Evolutionary conservation across 2,329 filamentous ascomycete species (phyloP).

Genomic region (Myotisia sp.): DNA sequence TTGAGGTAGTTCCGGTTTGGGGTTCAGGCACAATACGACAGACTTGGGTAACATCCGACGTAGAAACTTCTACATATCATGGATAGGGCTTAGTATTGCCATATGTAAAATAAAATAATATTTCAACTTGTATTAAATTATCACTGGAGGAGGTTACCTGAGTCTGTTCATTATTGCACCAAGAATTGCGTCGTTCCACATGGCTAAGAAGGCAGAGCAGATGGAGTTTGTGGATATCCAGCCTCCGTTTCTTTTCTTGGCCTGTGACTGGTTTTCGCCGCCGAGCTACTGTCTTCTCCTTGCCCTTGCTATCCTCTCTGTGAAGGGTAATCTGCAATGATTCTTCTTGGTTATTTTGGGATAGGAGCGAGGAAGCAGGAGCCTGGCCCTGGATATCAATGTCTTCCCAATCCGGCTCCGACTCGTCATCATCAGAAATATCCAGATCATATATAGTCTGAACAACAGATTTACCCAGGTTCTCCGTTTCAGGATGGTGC

Average conservation of each 20-base stretch:
- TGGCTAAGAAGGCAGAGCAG: slow-evolving; percentile 70
- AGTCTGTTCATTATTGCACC: slow-evolving; percentile 66
- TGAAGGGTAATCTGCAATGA: slow-evolving; percentile 27
- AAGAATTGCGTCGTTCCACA: slow-evolving; percentile 61
- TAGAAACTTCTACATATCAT: slow-evolving; percentile 31
- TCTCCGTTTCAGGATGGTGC: slow-evolving; percentile 9
- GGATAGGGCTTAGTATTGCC: slow-evolving; percentile 9
- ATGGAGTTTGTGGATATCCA: slow-evolving; percentile 77
- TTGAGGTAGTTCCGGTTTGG: slow-evolving; percentile 52
- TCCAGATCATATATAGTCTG: slow-evolving; percentile 37
- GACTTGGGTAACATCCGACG: slow-evolving; percentile 52
- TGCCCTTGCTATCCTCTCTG: slow-evolving; percentile 15
- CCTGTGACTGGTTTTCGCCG: slow-evolving; percentile 41
- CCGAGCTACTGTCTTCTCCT: slow-evolving; percentile 15
- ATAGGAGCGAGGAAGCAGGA: slow-evolving; percentile 16
- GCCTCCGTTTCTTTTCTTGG: slow-evolving; percentile 45
- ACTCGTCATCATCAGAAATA: slow-evolving; percentile 33
- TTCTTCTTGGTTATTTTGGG: slow-evolving; percentile 13
- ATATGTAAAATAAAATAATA: slow-evolving; percentile 8
- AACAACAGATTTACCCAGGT: slow-evolving; percentile 11
- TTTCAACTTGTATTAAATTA: neutral
- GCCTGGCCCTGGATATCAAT: slow-evolving; percentile 30
- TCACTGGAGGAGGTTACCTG: slow-evolving; percentile 36
- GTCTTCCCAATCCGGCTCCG: slow-evolving; percentile 47
- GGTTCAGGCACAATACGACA: slow-evolving; percentile 53